These are phyloP conservation scores for Cardiospermum halicacabum DNA, from an alignment of 345 rosid species.

Conservation along the genomic window DNA sequence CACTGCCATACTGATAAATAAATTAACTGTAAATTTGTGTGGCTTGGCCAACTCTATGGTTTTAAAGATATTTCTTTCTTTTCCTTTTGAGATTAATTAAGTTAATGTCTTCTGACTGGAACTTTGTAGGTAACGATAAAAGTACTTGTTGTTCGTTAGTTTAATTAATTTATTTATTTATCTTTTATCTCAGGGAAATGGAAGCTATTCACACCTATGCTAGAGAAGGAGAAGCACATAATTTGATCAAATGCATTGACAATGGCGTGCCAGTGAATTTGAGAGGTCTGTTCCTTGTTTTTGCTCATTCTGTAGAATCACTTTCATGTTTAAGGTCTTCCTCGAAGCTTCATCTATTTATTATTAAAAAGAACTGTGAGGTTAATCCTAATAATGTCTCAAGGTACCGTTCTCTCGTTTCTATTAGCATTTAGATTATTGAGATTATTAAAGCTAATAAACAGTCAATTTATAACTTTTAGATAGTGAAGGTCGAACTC, in stretches of 20 bases:
- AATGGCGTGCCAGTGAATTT: constrained; percentile 64
- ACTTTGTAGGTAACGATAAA: constrained; percentile 4
- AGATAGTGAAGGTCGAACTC: constrained; percentile 80
- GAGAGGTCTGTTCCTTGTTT: constrained; percentile 39
- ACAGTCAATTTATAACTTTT: constrained; percentile 24
- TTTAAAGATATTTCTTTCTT: not conserved
- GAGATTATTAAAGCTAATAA: not conserved
- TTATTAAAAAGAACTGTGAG: constrained; percentile 7
- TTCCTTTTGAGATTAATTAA: not conserved
- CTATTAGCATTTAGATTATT: not conserved
- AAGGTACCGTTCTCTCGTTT: not conserved
- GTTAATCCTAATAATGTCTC: not conserved
- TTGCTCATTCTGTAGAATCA: not conserved
- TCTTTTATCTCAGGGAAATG: constrained; percentile 59
- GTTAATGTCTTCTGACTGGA: not conserved
- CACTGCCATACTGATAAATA: not conserved
- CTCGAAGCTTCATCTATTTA: not conserved
- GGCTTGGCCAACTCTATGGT: not conserved
- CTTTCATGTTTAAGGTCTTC: not conserved
- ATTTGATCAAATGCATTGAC: constrained; percentile 65
- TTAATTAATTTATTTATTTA: not conserved
- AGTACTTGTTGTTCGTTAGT: too few species aligned
- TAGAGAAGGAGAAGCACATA: constrained; percentile 79
- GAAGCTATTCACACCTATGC: constrained; percentile 88
- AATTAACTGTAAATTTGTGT: not conserved